A percentile compares a stretch with the other conserved stretches of the same genome.
These are phyloP conservation scores for Ogataea populi-albae DNA, from an alignment of 805 yeast species.

Conservation along the genomic window DNA sequence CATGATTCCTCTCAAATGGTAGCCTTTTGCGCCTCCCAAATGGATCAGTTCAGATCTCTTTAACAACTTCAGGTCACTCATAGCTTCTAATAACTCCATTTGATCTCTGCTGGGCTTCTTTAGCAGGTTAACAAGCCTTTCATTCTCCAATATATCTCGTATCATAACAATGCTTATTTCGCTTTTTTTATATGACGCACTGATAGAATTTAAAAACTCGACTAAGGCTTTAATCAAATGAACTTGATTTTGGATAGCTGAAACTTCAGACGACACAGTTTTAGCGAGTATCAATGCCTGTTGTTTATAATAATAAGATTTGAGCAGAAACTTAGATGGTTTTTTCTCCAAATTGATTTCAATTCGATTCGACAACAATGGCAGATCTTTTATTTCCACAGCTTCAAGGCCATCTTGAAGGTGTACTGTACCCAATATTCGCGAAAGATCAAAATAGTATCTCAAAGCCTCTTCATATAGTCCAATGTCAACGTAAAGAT, in stretches of 20 bases:
- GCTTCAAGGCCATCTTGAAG: slow-evolving; percentile 18
- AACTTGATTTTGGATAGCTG: slow-evolving; percentile 28
- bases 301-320: slow-evolving; percentile 20
- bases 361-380: neutral
- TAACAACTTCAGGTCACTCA: slow-evolving; percentile 48
- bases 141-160: slow-evolving; percentile 37
- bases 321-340: slow-evolving; percentile 19
- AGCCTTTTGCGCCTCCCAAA: slow-evolving; percentile 32
- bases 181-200: slow-evolving; percentile 27
- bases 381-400: neutral
- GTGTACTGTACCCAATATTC: slow-evolving; percentile 12
- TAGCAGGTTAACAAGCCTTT: slow-evolving; percentile 18
- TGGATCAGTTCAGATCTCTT: slow-evolving; percentile 44
- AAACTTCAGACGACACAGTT: slow-evolving; percentile 26
- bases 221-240: slow-evolving; percentile 30
- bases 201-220: slow-evolving; percentile 23
- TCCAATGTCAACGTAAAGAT: slow-evolving; percentile 44
- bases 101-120: slow-evolving; percentile 22
- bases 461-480: slow-evolving; percentile 59
- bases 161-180: slow-evolving; percentile 43
- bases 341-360: neutral
- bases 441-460: slow-evolving; percentile 46
- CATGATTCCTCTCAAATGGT: slow-evolving; percentile 32
- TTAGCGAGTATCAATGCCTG: slow-evolving; percentile 23
- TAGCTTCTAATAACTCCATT: slow-evolving; percentile 34